Evolutionary conservation across 2,329 filamentous ascomycete species (phyloP), one percentile per base, ranked within the genome.

Genomic region (Hymenoscyphus albidus): DNA sequence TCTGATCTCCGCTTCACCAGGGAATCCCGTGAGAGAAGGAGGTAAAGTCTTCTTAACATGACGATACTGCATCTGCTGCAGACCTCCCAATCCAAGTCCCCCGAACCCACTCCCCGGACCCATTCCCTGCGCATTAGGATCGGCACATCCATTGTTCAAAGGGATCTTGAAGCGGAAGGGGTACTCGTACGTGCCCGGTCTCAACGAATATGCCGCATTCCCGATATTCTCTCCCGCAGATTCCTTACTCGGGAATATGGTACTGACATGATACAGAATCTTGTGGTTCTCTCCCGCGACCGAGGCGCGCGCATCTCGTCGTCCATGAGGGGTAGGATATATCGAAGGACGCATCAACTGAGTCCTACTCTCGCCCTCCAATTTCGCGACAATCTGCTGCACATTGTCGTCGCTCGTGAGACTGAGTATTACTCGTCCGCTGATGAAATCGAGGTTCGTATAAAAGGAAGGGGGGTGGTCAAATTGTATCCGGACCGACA

Each of bases 31-130:
- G 62, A 98, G 80, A 4, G 93, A 96, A 0, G 95, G 95, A 5
- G 95, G 95, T 12, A 99, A 81, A 0, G 93, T 96, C 70, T 88
- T 87, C 74, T 90, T 95, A 68, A 95, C 86, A 79, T 99, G 95
- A 48, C 75, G 75, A 59, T 88, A 82, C 71, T 84, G 82, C 63
- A 88, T 76, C 76, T 88, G 86, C 72, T 83, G 85, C 66, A 81
- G 81, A n/a, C 85, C 85, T 69, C 87, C 84, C 81, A 88, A 81
- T 44, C 86, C 81, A 67, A 87, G 81, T 62, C 84, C 85, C n/a
- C 82, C 83, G 42, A 82, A 74, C 12, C 83, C 83, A 58, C 79
- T 79, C 22, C 86, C 72, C n/a, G 83, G 80, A 14, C 83, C 82
- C 56, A 84, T 80, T 68, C 80, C 80, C 55, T 63, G 82, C 77